Base-by-base conservation (phyloP, 2,329 filamentous ascomycete species). In the Aschersonia sp. region DNA sequence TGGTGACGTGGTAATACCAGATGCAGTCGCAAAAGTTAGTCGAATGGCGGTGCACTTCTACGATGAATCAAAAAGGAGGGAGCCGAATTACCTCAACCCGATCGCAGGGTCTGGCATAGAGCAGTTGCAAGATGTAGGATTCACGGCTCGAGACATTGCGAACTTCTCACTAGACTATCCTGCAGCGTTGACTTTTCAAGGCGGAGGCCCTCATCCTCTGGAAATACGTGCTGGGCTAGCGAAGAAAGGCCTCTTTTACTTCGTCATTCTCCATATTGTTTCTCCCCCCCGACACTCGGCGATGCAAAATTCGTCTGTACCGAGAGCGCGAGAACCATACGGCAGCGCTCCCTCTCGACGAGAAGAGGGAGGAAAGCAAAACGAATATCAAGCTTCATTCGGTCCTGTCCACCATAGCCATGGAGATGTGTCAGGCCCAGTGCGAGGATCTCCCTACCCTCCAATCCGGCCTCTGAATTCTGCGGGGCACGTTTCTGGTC, bases 31-130 rank as follows among this genome's bases (percentile, higher is more conserved):
- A 22, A 22, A 76, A 71, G 50, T 63, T 79, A 5, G 56, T 64
- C 63, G 62, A 7, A 60, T 80, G 43, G 73, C 76, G 53, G 67
- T 67, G 44, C 67, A 69, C 46, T 66, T 83, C 44, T 69, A 76
- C 46, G 71, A 74, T 12, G 78, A 83, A 53, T 76, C 78, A 50
- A 64, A 68, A 33, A 66, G 70, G 53, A 76, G 70, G 48, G 76
- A 79, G 32, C 78, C 78, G 14, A 78, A 76, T 43, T 81, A 82
- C 57, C 66, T 82, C 22, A 78, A 79, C 4, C 79, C 79, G 2
- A 81, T 82, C n/a, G 71, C 77, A 50, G 70, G 68, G 39, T 71
- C 71, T 49, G 71, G 76, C 46, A 71, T 76, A 30, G 67, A 71
- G 30, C 69, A 78, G 12, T 72, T 81, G 33, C 71, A 75, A 48